Evolutionary conservation across 345 rosid genomes (phyloP), one percentile per base, ranked within the genome.

Genomic region (Cardiospermum halicacabum): DNA sequence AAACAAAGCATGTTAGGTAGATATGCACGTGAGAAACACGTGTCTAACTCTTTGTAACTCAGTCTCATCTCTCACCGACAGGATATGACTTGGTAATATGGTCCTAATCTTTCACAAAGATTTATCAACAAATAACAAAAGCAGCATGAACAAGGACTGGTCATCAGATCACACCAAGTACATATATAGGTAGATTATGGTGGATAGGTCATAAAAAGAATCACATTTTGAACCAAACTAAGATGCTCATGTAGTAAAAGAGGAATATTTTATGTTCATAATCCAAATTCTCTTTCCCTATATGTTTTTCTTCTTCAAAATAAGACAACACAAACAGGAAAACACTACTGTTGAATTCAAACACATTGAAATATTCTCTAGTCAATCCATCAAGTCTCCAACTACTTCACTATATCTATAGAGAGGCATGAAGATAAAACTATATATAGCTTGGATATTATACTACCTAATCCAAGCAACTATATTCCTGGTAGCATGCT

Each of bases 1-100:
- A n/a, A 16, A n/a, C 18, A 2, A 27, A 30, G 69, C 58, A 55
- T 11, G 32, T 36, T 62, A 22, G 58, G 36, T 65, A 25, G 28
- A 50, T 16, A 1, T 8, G 37, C 69, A 53, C 61, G 62, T 74
- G 77, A 7, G 5, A 7, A 28, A 58, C 72, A 25, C 70, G 53
- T 62, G 61, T 45, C 4, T 54, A 8, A 30, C 5, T 27, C n/a
- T 27, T 19, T 55, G 6, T 2, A 18, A 10, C 32, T 18, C n/a
- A 19, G 2, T 18, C 15, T 13, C 61, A 2, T 18, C 15, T 13
- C 61, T n/a, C 56, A 43, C 58, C 30, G 58, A 64, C 77, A 39
- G 8, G 19, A 60, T 3, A 43, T 19, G 61, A 47, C 32, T 22
- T 9, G 11, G 13, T 6, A 3, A 12, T 43, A 43, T 43, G 15